Base-by-base conservation (phyloP, 2,329 filamentous ascomycete genomes). In the Claviceps maximensis region DNA sequence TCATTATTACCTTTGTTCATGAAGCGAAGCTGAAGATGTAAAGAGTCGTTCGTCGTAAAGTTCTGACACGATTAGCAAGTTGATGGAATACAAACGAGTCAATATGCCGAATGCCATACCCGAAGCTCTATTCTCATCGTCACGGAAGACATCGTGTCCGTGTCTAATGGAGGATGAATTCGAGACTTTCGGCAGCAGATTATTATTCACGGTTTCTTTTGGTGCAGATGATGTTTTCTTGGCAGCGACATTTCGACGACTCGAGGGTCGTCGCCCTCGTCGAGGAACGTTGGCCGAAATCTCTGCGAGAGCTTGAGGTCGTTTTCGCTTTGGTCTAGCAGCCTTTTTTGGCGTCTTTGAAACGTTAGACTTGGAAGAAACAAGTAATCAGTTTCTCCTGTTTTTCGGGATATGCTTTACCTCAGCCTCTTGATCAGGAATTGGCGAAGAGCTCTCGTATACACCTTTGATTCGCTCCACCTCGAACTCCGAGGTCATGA, bases 381-480 rank as follows among this genome's bases (percentile, higher is more conserved):
- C 21, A n/a, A 27, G 31, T 21, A 15, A 49, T 60, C 17, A n/a
- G 31, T 1, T 10, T 51, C 19, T 13, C 10, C 3, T 45, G 19
- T 13, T 46, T 29, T 33, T 12, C 57, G 54, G 41, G 3, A 2
- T 12, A 29, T 46, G 51, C 73, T 60, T 60, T 64, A 82, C 79
- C 41, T 73, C 61, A 52, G 68, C 67, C 50, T 67, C 66, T 53
- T 68, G 63, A 19, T 63, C 67, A 36, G 65, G 64, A 38, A 57
- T 70, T 60, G 69, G 67, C 0, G 80, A 83, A 17, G 79, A 77
- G 42, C 71, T 74, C 41, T 80, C 80, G 58, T 83, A 84, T 38
- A 84, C 78, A 55, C 80, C 74, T 53, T 80, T 74, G 29, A 71
- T 65, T 50, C 74, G 72, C 60, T 76, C 71, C 12, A 79, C 64